phyloP scores from a whole-genome alignment of 805 yeast species.

The Priceomyces haplophilus region DNA sequence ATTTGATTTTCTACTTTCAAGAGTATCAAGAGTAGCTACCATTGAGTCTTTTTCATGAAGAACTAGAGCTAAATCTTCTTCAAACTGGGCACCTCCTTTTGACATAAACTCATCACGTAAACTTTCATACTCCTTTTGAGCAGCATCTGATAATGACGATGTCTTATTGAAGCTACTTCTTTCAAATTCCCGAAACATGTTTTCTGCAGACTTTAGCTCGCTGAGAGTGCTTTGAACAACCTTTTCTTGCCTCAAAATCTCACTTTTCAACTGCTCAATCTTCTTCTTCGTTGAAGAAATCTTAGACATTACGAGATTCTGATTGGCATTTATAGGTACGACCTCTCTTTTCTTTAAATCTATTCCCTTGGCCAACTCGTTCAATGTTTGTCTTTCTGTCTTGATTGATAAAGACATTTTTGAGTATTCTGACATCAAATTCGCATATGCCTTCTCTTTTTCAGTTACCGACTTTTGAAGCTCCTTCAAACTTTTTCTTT shows the following conservation, averaged over 20 bases:
- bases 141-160: slow-evolving; percentile 44
- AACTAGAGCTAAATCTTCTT: slow-evolving; percentile 45
- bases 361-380: slow-evolving; percentile 33
- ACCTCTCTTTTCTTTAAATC: slow-evolving; percentile 48
- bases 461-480: slow-evolving; percentile 26
- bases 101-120: slow-evolving; percentile 57
- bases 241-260: slow-evolving; percentile 49
- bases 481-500: slow-evolving; percentile 36
- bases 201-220: slow-evolving; percentile 46
- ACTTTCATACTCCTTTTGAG: slow-evolving; percentile 53
- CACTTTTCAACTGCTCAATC: slow-evolving; percentile 48
- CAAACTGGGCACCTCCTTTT: slow-evolving; percentile 54
- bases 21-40: slow-evolving; percentile 21
- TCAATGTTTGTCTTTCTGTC: slow-evolving; percentile 38
- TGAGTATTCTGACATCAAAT: slow-evolving; percentile 40
- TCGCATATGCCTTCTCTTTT: slow-evolving; percentile 26
- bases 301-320: slow-evolving; percentile 46
- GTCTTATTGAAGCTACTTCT: slow-evolving; percentile 15
- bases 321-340: slow-evolving; percentile 62
- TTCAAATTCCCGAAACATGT: slow-evolving; percentile 28
- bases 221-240: slow-evolving; percentile 39
- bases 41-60: slow-evolving; percentile 45
- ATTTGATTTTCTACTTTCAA: slow-evolving; percentile 29
- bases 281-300: slow-evolving; percentile 45
- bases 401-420: slow-evolving; percentile 42